phyloP scores from a whole-genome alignment of 352 stramenopile species.

The Phytopythium oedochilum region DNA sequence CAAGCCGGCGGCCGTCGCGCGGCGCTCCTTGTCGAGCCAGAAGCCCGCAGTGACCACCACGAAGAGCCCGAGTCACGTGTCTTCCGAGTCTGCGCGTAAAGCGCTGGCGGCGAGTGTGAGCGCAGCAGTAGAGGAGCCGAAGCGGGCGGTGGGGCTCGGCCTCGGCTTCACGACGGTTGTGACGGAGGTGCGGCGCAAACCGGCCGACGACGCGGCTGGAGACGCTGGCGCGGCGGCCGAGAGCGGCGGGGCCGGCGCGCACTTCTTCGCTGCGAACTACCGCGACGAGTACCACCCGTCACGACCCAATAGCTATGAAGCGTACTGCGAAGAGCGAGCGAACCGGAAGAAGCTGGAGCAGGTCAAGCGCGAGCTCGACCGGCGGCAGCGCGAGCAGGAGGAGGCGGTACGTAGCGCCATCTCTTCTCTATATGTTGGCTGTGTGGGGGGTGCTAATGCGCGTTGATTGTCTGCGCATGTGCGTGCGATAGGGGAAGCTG shows the following conservation, averaged over 20 bases:
- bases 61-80: background rate
- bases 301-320: constrained; percentile 87
- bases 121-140: constrained; percentile 1
- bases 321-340: constrained; percentile 75
- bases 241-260: constrained; percentile 2
- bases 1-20: constrained; percentile 45
- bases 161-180: constrained; percentile 36
- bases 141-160: constrained; percentile 7
- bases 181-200: constrained; percentile 31
- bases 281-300: constrained; percentile 85
- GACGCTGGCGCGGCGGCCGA: constrained; percentile 5
- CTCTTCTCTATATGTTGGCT: no score
- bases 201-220: constrained; percentile 7
- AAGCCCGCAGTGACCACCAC: background rate
- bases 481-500: constrained; percentile 52
- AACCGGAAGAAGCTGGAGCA: constrained; percentile 76
- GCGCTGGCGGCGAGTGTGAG: background rate
- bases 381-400: constrained; percentile 71
- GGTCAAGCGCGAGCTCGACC: constrained; percentile 76
- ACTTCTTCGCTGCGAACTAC: constrained; percentile 76
- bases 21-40: constrained; percentile 2
- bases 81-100: background rate
- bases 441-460: no score
- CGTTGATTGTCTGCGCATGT: no score
- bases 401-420: constrained; percentile 30